Percentiles rank a stretch among this genome's conserved stretches.
Evolutionary conservation across 179 eudicot species (phyloP).

Genomic region (Beta macrorhiza): DNA sequence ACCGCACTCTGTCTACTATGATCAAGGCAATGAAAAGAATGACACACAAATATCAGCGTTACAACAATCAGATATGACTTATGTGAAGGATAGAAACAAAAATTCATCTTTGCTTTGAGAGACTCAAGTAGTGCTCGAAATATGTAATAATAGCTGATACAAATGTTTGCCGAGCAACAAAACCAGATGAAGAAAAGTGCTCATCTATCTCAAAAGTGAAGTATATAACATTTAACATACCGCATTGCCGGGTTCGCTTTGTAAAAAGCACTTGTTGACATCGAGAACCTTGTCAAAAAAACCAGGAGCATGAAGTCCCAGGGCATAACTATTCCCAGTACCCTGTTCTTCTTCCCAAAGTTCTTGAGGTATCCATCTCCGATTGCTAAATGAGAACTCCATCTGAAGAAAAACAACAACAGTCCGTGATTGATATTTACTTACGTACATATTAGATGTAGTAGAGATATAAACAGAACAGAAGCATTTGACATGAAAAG

Average conservation of each 20-base stretch:
- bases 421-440: slow-evolving; percentile 1
- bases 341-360: slow-evolving; percentile 41
- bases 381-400: slow-evolving; percentile 86
- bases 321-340: slow-evolving; percentile 49
- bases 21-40: slow-evolving; percentile 7
- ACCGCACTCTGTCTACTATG: slow-evolving; percentile 6
- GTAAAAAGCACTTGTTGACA: slow-evolving; percentile 72
- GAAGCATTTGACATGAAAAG: neutral
- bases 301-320: slow-evolving; percentile 97
- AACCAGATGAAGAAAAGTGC: neutral
- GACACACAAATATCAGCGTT: neutral
- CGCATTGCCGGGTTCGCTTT: slow-evolving; percentile 80
- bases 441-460: neutral
- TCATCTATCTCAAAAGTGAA: neutral
- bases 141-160: neutral
- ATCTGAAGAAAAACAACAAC: slow-evolving; percentile 49
- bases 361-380: slow-evolving; percentile 68
- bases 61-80: slow-evolving; percentile 3
- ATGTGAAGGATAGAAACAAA: neutral
- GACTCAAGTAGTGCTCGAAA: neutral
- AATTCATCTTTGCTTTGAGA: neutral
- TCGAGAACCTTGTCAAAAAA: slow-evolving; percentile 87
- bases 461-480: neutral
- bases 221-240: slow-evolving; percentile 36
- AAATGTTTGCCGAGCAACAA: neutral